A percentile compares a stretch with the other conserved stretches of the same genome.
These are phyloP conservation scores for Flaveria ramosissima DNA, from an alignment of 129 eudicot genomes.

Conservation along the genomic window DNA sequence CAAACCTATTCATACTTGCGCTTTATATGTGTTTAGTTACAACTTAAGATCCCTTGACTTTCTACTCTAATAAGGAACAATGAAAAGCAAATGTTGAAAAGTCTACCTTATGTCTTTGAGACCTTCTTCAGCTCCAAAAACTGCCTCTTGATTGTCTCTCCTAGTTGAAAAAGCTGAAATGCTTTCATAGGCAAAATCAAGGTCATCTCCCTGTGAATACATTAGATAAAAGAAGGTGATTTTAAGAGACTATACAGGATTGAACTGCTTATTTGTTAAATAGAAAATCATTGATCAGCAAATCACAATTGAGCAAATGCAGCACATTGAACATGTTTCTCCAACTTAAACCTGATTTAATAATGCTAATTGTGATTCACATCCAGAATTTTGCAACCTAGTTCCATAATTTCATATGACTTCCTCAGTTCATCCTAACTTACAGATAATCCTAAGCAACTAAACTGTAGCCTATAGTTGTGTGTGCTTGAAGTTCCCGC, in stretches of 20 bases:
- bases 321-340: background rate
- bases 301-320: constrained; percentile 13
- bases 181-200: constrained; percentile 94
- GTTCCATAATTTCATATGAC: background rate
- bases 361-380: background rate
- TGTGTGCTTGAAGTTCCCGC: background rate
- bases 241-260: background rate
- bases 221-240: background rate
- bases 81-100: background rate
- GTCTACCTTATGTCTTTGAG: constrained; percentile 79
- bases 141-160: constrained; percentile 96
- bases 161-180: constrained; percentile 92
- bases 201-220: constrained; percentile 78
- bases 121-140: constrained; percentile 97
- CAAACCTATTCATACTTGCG: background rate
- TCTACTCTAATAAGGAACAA: background rate
- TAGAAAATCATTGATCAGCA: constrained; percentile 7
- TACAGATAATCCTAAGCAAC: constrained; percentile 7
- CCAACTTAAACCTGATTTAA: background rate
- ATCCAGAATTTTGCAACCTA: no score
- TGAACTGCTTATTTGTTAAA: background rate
- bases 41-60: background rate
- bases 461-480: constrained; percentile 2
- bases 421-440: constrained; percentile 7
- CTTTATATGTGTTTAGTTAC: background rate